phyloP scores from a whole-genome alignment of 2,329 filamentous ascomycete genomes.

The Nemania sp. region DNA sequence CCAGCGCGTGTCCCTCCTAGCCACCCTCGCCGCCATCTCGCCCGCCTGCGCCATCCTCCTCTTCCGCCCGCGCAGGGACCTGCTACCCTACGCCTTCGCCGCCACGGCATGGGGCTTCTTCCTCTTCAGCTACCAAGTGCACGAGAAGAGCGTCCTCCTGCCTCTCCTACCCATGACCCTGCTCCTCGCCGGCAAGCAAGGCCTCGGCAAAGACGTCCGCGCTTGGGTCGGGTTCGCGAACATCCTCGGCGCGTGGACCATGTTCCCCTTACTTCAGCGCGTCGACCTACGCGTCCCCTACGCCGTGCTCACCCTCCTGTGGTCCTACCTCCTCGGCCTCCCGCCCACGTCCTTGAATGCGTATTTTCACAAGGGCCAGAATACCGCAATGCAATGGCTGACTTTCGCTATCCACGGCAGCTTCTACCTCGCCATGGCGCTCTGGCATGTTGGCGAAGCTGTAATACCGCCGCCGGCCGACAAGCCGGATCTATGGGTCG shows the following conservation, averaged over 20 bases:
- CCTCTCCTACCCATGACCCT: constrained; percentile 93
- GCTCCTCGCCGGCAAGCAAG: constrained; percentile 76
- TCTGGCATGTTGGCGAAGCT: constrained; percentile 79
- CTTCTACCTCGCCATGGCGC: constrained; percentile 77
- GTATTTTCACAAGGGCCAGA: constrained; percentile 61
- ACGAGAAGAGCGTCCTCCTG: constrained; percentile 94
- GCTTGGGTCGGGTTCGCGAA: constrained; percentile 98
- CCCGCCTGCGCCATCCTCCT: constrained; percentile 81
- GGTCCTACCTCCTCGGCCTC: constrained; percentile 88
- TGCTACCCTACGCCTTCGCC: constrained; percentile 79
- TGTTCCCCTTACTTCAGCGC: constrained; percentile 86
- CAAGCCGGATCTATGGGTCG: constrained; percentile 94
- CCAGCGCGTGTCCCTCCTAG: constrained; percentile 72
- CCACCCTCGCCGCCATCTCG: constrained; percentile 75
- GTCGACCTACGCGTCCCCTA: constrained; percentile 87
- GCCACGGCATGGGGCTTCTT: constrained; percentile 96
- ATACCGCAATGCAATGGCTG: constrained; percentile 55
- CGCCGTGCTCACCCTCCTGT: constrained; percentile 78
- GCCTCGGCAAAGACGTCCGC: constrained; percentile 73
- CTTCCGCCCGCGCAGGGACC: constrained; percentile 72
- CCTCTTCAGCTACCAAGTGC: constrained; percentile 95
- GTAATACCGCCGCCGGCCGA: constrained; percentile 67
- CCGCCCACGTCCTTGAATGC: constrained; percentile 74
- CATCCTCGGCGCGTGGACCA: constrained; percentile 84
- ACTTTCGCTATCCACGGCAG: constrained; percentile 71